Conservation (phyloP, 352 stramenopile species). For the Bremia lactucae region DNA sequence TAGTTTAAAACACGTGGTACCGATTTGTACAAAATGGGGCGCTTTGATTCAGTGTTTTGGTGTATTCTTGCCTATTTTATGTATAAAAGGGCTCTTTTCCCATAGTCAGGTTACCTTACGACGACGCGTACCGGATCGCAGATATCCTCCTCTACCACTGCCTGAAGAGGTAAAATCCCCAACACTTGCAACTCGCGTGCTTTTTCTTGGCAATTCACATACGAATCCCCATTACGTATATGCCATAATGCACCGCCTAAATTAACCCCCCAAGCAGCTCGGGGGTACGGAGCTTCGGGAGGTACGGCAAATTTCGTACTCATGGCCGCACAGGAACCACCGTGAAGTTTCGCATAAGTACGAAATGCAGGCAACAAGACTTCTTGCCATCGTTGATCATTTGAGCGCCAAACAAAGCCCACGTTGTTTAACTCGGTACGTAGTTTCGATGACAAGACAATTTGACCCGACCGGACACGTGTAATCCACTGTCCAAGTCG, state of each 20-base stretch:
- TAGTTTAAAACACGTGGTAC: not conserved
- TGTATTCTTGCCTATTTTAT: no score
- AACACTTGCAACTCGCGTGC: constrained; percentile 42
- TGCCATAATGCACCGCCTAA: constrained; percentile 70
- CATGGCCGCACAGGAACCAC: constrained; percentile 51
- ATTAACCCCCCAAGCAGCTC: constrained; percentile 54
- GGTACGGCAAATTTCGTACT: constrained; percentile 69
- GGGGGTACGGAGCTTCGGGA: constrained; percentile 41
- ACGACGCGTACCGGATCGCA: no score
- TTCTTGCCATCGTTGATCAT: constrained; percentile 56
- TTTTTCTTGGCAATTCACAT: constrained; percentile 57
- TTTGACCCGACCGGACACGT: constrained; percentile 35
- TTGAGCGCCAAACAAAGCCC: constrained; percentile 65
- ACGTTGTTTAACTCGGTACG: constrained; percentile 43
- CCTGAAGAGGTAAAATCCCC: no score
- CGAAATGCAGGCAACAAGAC: constrained; percentile 57
- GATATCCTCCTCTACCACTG: no score
- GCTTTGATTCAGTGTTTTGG: no score
- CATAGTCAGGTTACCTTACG: no score
- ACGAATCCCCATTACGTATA: constrained; percentile 77
- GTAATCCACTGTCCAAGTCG: constrained; percentile 67
- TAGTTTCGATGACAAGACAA: constrained; percentile 30
- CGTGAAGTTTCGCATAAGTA: constrained; percentile 40
- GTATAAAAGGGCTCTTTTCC: no score
- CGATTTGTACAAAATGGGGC: constrained; percentile 1